phyloP scores from a whole-genome alignment of 352 stramenopile species.

The Peronospora belbahrii region DNA sequence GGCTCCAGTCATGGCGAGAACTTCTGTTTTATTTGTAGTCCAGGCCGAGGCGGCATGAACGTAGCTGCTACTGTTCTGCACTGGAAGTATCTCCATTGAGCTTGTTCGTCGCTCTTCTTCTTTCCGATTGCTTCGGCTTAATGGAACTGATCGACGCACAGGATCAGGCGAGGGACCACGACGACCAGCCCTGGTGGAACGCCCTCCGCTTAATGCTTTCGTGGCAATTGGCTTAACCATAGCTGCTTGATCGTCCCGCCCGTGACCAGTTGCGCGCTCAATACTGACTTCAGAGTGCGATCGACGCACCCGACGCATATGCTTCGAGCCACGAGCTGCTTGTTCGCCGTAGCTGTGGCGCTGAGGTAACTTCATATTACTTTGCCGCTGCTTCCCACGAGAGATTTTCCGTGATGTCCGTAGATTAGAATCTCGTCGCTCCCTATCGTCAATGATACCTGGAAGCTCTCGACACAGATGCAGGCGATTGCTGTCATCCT shows the following conservation, averaged over 20 bases:
- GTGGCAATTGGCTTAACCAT: conserved; percentile 3
- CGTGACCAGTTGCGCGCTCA: conserved; percentile 16
- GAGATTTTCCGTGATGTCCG: conserved; percentile 30
- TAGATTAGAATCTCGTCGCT: conserved; percentile 32
- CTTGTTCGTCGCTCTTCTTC: conserved; percentile 35
- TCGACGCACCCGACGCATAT: conserved; percentile 31
- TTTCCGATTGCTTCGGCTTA: conserved; percentile 28
- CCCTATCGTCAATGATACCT: conserved; percentile 27
- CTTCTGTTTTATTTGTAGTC: conserved; percentile 67
- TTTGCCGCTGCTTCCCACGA: conserved; percentile 27
- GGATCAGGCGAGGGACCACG: conserved; percentile 18
- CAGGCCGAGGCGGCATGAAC: conserved; percentile 65
- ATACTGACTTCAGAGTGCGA: conserved; percentile 47
- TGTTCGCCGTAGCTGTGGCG: conserved; percentile 32
- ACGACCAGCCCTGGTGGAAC: conserved; percentile 9
- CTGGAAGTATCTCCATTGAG: conserved; percentile 43
- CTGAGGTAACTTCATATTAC: conserved; percentile 20
- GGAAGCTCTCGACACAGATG: conserved; percentile 28
- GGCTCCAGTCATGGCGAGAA: conserved; percentile 60
- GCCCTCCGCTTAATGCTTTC: conserved; percentile 17
- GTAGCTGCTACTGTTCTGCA: conserved; percentile 47
- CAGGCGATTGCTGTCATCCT: conserved; percentile 27
- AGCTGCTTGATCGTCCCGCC: conserved; percentile 8
- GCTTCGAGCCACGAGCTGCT: conserved; percentile 24
- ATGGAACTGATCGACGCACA: conserved; percentile 16